Base-by-base conservation (phyloP, 1,139 yeast genomes). In the Debaryomyces psychrophilus region DNA sequence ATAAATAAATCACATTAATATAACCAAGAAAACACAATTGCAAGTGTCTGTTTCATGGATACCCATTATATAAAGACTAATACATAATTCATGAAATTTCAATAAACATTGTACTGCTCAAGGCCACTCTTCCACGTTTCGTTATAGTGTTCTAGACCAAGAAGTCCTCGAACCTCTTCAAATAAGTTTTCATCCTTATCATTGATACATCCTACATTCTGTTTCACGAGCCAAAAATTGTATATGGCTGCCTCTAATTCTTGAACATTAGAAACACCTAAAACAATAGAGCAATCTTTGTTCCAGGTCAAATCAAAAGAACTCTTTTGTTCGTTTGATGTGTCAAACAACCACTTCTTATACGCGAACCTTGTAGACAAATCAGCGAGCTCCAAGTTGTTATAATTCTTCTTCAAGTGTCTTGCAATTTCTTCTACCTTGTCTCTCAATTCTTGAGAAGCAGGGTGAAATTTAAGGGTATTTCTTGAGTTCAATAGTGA, bases 391-490 rank as follows among this genome's bases (percentile, higher is more conserved):
- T 88, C 95, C 2, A 79, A 71, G 15, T 69, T 65, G 15, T 73
- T 58, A 5, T 77, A 62, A 2, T 76, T 62, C 2, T 58, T 47
- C 34, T 67, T 57, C 33, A 81, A 69, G 37, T 62, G 57, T 14
- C 65, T 57, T 0, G 92, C 89, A 6, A 87, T 77, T 11, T 72
- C 64, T 17, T 70, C 64, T 5, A 87, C 86, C n/a, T 71, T 71
- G 1, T 68, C 64, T 51, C 79, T 83, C 53, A 92, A 70, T n/a
- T 62, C 77, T n/a, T 64, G 56, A 0, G 84, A 66, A 1, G 90
- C 95, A 0, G 97, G 97, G 60, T 92, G 98, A 75, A 90, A 92
- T 1, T 74, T 59, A 52, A 80, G 87, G 1, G 97, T 87, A 22
- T 74, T 69, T 22, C 75, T 82, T 0, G 86, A 77, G 51, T 96